Base-by-base conservation (phyloP, 2,329 filamentous ascomycete genomes). In the Lachnellula cervina region DNA sequence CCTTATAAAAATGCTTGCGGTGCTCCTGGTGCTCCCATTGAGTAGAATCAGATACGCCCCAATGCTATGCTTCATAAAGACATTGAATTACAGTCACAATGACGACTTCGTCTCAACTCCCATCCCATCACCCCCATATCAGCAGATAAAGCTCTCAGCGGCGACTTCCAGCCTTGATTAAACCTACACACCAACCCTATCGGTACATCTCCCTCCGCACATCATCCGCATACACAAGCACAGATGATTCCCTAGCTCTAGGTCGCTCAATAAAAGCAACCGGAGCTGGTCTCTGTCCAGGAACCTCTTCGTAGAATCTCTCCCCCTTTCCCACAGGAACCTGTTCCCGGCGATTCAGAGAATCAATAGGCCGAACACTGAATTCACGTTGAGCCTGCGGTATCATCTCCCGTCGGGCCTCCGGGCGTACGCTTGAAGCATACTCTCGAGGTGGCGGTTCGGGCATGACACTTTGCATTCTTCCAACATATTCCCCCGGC, bases 381-480 rank as follows among this genome's bases (percentile, higher is more conserved):
- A 63, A 66, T 50, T 68, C 68, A 51, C 68, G 51, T 35, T 62
- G 61, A 52, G 59, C 46, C 35, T 61, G 67, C 9, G 64, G 52
- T 49, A 61, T 54, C n/a, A 64, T 52, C 19, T 64, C 64, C 14
- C 59, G 55, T 46, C 58, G 59, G 49, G 52, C 59, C 49, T 61
- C 76, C 68, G 55, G 55, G 44, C 23, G 55, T 25, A 54, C 55
- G 42, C 55, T 57, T 9, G 50, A 62, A 59, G 44, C 69, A 64
- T 40, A 72, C 59, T 74, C 72, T 54, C 58, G 54, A 51, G 74
- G 66, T 14, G 72, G 66, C n/a, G 72, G 67, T 28, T 77, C 71
- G 9, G 72, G 69, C 34, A 70, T 66, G 4, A 68, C 61, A 57
- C 74, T 77, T 37, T 75, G 71, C 51, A 76, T 68, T 54, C 75